phyloP scores from a whole-genome alignment of 1,139 yeast species.

The Casaregolazyma suthepensis region DNA sequence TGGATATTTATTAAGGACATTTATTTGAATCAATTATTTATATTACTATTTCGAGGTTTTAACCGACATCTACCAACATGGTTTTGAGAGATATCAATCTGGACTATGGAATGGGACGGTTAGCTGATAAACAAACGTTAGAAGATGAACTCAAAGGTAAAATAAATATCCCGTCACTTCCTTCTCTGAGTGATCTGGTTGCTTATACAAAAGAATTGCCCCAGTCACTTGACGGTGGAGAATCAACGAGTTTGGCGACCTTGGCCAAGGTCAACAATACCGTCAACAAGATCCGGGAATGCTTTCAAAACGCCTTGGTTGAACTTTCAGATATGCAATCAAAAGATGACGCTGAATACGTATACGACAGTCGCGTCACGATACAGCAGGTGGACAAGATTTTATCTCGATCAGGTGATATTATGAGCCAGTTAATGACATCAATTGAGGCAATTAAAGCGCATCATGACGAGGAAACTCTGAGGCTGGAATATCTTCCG shows the following conservation, averaged over 20 bases:
- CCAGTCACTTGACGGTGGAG: background rate
- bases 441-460: slow-evolving; percentile 30
- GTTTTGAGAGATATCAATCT: background rate
- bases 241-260: slow-evolving; percentile 6
- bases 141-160: background rate
- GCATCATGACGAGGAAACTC: slow-evolving; percentile 7
- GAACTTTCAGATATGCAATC: slow-evolving; percentile 21
- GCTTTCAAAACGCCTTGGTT: slow-evolving; percentile 19
- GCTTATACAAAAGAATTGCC: background rate
- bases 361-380: slow-evolving; percentile 43
- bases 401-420: slow-evolving; percentile 44
- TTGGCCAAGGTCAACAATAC: slow-evolving; percentile 10
- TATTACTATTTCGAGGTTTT: background rate
- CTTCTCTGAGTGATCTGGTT: slow-evolving; percentile 4
- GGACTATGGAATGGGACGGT: background rate
- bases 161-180: slow-evolving; percentile 1
- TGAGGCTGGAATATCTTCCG: slow-evolving; percentile 12
- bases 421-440: slow-evolving; percentile 40
- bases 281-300: slow-evolving; percentile 19
- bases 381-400: slow-evolving; percentile 39
- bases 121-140: background rate
- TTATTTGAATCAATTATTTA: background rate
- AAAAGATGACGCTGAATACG: slow-evolving; percentile 39
- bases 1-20: background rate
- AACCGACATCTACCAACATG: background rate